A percentile compares a stretch with the other conserved stretches of the same genome.
Conservation (phyloP, 2,329 filamentous ascomycete genomes). For the Emericellopsis cladophorae region DNA sequence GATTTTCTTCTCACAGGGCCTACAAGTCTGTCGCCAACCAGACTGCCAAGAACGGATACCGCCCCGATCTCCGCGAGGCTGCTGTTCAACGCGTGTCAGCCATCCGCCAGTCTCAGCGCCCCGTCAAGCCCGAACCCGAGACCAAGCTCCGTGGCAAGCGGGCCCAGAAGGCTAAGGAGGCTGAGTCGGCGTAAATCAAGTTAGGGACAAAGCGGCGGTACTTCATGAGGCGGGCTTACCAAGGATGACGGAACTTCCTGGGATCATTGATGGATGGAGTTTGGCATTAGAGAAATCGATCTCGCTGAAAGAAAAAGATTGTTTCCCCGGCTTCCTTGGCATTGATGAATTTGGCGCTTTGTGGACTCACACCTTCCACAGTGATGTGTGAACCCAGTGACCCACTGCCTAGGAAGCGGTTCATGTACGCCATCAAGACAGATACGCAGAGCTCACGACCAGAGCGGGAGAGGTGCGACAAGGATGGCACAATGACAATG, state of each 20-base stretch:
- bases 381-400: too few species aligned
- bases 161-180: constrained; percentile 56
- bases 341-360: too few species aligned
- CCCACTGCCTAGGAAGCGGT: too few species aligned
- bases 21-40: constrained; percentile 79
- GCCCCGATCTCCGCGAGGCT: constrained; percentile 59
- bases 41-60: constrained; percentile 78
- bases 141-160: constrained; percentile 68
- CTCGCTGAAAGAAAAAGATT: not conserved
- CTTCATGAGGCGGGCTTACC: too few species aligned
- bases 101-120: constrained; percentile 66
- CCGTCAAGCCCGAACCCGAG: constrained; percentile 63
- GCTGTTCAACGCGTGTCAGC: constrained; percentile 82
- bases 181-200: not conserved
- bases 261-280: constrained; percentile 2
- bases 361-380: too few species aligned
- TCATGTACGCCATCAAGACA: too few species aligned
- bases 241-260: not conserved
- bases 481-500: too few species aligned
- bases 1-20: constrained; percentile 40
- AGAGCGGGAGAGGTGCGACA: too few species aligned
- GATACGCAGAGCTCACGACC: too few species aligned
- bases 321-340: too few species aligned
- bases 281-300: constrained; percentile 1
- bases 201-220: not conserved